Evolutionary conservation across 139 green algal species (phyloP).

Genomic region (Eudorina sp.): DNA sequence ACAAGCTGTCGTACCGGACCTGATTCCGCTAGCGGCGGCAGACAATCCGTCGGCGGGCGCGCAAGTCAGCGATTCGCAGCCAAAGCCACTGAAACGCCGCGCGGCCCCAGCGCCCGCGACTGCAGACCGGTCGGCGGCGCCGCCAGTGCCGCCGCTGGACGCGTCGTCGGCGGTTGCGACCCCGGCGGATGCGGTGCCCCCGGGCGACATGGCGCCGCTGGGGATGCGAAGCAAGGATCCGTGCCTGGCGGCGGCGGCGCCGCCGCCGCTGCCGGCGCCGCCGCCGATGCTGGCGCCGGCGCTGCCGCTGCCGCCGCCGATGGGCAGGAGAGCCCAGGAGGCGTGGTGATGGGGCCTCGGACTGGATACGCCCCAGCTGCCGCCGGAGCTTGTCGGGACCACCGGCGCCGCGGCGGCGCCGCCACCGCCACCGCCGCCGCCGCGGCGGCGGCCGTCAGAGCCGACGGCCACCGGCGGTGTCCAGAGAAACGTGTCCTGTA

Average conservation of each 20-base stretch:
- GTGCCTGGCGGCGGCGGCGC: background rate
- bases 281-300: background rate
- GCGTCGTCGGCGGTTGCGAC: background rate
- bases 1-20: background rate
- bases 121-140: no score
- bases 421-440: background rate
- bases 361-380: no score
- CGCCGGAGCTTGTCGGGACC: no score
- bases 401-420: background rate
- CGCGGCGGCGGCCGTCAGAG: background rate
- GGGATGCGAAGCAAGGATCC: no score
- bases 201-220: background rate
- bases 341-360: no score
- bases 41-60: no score
- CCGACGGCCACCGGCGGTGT: background rate
- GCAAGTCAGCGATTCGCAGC: no score
- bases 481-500: background rate
- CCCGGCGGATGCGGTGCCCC: background rate
- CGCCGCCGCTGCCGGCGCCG: background rate
- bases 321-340: no score
- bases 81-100: no score
- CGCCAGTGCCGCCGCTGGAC: no score
- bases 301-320: background rate
- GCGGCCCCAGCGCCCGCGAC: no score
- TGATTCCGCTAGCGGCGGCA: background rate